phyloP scores from a whole-genome alignment of 768 basidiomycete genomes.

The Calocybe gangraenosa region DNA sequence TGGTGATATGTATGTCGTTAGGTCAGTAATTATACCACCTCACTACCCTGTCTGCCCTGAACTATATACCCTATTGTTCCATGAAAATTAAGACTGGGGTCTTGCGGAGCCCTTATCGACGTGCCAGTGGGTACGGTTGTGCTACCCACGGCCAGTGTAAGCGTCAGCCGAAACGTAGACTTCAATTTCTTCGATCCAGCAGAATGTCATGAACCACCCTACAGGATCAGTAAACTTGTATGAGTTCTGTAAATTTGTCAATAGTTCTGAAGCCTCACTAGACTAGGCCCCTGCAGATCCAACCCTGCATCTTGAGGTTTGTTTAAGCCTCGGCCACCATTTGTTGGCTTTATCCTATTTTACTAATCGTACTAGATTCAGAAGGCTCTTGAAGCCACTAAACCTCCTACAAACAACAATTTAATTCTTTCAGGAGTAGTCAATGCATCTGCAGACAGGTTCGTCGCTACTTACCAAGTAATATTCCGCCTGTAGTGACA shows the following conservation, averaged over 20 bases:
- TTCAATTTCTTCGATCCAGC: slow-evolving; percentile 59
- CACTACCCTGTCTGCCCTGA: slow-evolving; percentile 5
- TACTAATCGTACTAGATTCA: slow-evolving; percentile 35
- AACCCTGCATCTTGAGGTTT: slow-evolving; percentile 46
- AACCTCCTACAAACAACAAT: slow-evolving; percentile 32
- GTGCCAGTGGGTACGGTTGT: slow-evolving; percentile 75
- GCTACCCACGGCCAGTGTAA: slow-evolving; percentile 63
- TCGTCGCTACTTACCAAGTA: slow-evolving; percentile 5
- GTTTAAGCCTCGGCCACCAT: slow-evolving; percentile 14
- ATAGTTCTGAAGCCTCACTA: slow-evolving; percentile 11
- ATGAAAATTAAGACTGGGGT: slow-evolving; percentile 56
- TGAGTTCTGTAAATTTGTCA: slow-evolving; percentile 6
- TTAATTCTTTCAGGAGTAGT: slow-evolving; percentile 42
- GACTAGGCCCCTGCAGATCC: slow-evolving; percentile 57
- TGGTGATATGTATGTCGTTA: slow-evolving; percentile 54
- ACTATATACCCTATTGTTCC: slow-evolving; percentile 7
- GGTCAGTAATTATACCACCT: slow-evolving; percentile 26
- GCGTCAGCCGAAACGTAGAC: slow-evolving; percentile 71
- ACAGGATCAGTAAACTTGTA: slow-evolving; percentile 66
- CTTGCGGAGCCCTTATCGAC: slow-evolving; percentile 69
- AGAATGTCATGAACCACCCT: slow-evolving; percentile 42
- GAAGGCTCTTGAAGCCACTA: slow-evolving; percentile 38
- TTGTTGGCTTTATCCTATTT: slow-evolving; percentile 1
- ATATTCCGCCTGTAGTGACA: slow-evolving; percentile 3
- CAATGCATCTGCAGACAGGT: slow-evolving; percentile 86